Evolutionary conservation across 495 filamentous ascomycete genomes (phyloP).

Genomic region (Daldinia caldariorum): DNA sequence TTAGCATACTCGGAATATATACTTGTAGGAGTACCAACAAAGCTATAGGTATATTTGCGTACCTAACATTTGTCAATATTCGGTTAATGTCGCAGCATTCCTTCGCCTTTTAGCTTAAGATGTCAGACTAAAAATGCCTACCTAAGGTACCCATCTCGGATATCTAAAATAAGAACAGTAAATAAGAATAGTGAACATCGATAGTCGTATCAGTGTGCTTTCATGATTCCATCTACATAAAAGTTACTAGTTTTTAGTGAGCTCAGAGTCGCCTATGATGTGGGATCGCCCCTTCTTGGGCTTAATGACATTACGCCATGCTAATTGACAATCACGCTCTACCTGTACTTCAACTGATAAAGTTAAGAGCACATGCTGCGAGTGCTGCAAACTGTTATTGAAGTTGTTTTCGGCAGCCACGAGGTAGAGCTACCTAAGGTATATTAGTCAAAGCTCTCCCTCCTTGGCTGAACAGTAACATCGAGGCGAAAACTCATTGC

Average conservation of each 20-base stretch:
- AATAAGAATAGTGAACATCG: no score
- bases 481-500: not conserved
- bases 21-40: slow-evolving; percentile 8
- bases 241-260: not conserved
- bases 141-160: no score
- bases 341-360: not conserved
- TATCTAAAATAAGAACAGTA: no score
- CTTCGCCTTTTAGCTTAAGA: not conserved
- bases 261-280: not conserved
- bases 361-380: not conserved
- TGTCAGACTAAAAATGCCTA: no score
- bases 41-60: not conserved
- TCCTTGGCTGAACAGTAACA: not conserved
- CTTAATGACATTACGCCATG: slow-evolving; percentile 25
- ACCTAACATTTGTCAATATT: no score
- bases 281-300: not conserved
- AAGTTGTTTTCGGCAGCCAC: no score
- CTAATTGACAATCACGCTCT: slow-evolving; percentile 20
- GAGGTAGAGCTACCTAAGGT: no score
- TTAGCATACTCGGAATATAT: not conserved
- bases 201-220: no score
- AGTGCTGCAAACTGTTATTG: not conserved
- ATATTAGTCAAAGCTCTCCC: slow-evolving; percentile 6
- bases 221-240: no score
- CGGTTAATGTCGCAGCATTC: not conserved